Base-by-base conservation (phyloP, 306 rosid species). In the Quercus suber region DNA sequence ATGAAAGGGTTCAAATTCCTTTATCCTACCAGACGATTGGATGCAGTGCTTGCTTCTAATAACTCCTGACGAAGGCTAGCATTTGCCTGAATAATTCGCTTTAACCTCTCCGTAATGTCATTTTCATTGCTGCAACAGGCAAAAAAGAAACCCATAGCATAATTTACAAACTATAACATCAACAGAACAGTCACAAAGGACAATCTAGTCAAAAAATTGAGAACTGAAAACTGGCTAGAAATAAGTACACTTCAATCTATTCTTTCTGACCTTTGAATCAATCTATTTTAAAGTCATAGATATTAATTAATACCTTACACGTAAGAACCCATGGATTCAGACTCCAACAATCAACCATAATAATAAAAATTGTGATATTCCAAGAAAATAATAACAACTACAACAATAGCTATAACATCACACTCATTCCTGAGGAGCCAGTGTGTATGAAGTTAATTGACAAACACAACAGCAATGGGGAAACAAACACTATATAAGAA, bases 81-180 rank as follows among this genome's bases (percentile, higher is more conserved):
- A 84, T 91, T 95, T 61, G 85, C 68, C 82, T 87, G 89, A 82
- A 91, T 85, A 74, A 95, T 92, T 53, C 23, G 74, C 89, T 78
- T 91, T 63, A 95, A 86, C 89, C 91, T 89, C 90, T 85, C 95
- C 8, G 99, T 95, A 72, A 93, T 82, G 80, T 95, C 99, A 85
- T 95, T 92, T 89, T 95, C 99, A 84, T 95, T 91, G 89, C 99
- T 92, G 89, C 77, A 83, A 74, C 33, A 90, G 59, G 79, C 65
- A 78, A 81, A 60, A 58, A 5, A 19, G 58, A 80, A 78, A 79
- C 51, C 33, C 55, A 55, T 31, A 55, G 76, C 70, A 84, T 71
- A 53, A 35, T 63, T 41, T 64, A 56, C 55, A 73, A 49, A 73
- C 69, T 41, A 43, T 31, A 61, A 33, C 64, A 49, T 63, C 64